Evolutionary conservation across 139 green algal genomes (phyloP), one percentile per base, ranked within the genome.

Genomic region (Picochlorum sp.): DNA sequence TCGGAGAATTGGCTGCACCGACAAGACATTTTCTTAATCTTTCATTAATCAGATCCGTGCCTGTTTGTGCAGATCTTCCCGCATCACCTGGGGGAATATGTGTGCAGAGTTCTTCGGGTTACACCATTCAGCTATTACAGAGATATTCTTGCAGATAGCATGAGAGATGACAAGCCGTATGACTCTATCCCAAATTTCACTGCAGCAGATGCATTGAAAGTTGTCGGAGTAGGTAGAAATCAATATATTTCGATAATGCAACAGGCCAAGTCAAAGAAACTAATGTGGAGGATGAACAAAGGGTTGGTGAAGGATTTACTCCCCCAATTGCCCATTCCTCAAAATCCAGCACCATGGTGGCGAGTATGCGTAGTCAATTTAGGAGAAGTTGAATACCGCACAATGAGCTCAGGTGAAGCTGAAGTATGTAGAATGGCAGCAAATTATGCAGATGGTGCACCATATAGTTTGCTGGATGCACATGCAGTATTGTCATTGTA

Each of bases 181-280:
- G 90, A 96, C 70, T 73, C 77, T 1, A 82, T 97, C 13, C 89
- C 90, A 29, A 97, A 96, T 80, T 96, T 97, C 69, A 90, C 86
- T 28, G 87, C 89, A 2, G 89, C 89, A 10, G 89, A 97, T 65
- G 77, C 77, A 7, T 57, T 96, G 43, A 64, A 77, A 6, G 36
- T 89, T 24, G 68, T 88, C 22, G 89, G 89, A 31, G 79, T 97
- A 12, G 89, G 89, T 0, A 76, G 89, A 53, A 97, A 97, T 57
- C 83, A 96, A 76, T 97, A 93, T 81, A 97, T 97, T 29, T 70
- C 85, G 2, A 82, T 81, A 35, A 79, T 97, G 59, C 28, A 93
- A 75, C 78, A 96, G 93, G 67, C 67, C 39, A 69, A 69, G 30
- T 67, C 67, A 26, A 85, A 86, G 58, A 85, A 89, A 75, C 67